Base-by-base conservation (phyloP, 345 rosid species). In the Pelargonium nanum region DNA sequence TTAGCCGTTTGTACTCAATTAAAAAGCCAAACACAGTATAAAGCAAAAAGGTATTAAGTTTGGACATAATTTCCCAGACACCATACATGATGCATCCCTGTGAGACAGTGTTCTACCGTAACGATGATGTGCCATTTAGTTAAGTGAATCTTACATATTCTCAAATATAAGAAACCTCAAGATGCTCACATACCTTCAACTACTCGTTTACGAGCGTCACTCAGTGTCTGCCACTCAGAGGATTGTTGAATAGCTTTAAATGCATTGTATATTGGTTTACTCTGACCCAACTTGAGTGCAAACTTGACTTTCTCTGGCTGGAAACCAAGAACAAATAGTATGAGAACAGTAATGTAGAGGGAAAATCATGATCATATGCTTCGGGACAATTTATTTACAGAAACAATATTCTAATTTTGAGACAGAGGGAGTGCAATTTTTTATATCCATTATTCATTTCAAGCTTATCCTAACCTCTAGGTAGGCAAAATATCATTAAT, bases 221-320 rank as follows among this genome's bases (percentile, higher is more conserved):
- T 87, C 24, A 82, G 79, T 1, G 75, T 64, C 22, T 74, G 58
- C 89, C 89, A 86, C 9, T 83, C 84, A n/a, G 91, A 71, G 68
- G 89, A 85, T 44, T 85, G 88, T 61, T 65, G 82, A 59, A 86
- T 81, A 65, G 86, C 85, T 69, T 76, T 80, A 72, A 86, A 85
- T 2, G 97, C 91, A 73, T 76, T 79, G 73, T 83, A 81, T 30
- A 89, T 76, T 25, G 97, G 89, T 63, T 80, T 83, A 65, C 94
- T 89, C 72, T 89, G 97, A 34, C 89, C 94, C 28, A 89, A 62
- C 57, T 83, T 81, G 10, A 86, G 89, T 74, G 68, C 70, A 50
- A 89, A 86, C 59, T 81, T 85, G 50, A 89, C 94, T 22, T 85
- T 89, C 65, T 86, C 91, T 23, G 87, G 87, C 92, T 90, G 85